Evolutionary conservation across 768 basidiomycete genomes (phyloP), one percentile per base, ranked within the genome.

Genomic region (Boletellus ananas): DNA sequence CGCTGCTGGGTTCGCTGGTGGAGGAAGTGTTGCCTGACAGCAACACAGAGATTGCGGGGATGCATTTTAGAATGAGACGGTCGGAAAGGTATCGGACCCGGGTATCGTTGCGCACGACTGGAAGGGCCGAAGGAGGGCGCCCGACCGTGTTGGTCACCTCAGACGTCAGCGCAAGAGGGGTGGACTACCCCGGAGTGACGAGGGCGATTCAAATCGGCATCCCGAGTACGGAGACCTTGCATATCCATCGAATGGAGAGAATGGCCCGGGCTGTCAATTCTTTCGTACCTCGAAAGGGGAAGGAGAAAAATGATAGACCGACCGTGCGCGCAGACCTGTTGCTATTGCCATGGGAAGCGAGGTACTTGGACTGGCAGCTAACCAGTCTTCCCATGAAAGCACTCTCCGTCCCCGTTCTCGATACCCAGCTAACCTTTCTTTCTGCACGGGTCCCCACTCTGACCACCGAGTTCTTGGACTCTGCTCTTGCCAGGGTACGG

Each of bases 161-260:
- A 1, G 93, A 95, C 57, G 84, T 95, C 6, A 93, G 90, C 25
- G 90, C 91, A 18, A 81, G 91, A 50, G 90, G 90, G 14, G 79
- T 94, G 39, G 90, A 95, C 66, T 95, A 94, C 64, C 91, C 91
- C 8, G 82, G 80, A 17, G 88, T 94, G 18, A 90, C 90, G 0
- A 83, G 93, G 34, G 87, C 94, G 53, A 87, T 98, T 56, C 96
- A 97, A 66, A 74, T 99, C 44, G 94, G 95, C 44, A 74, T 88
- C 7, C 94, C 95, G 2, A 64, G 70, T 6, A 74, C 70, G 1
- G 68, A 79, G 10, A 86, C 91, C 18, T 79, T 84, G 56, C 95
- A 96, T 64, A 74, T 93, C 43, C 90, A 94, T 58, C 86, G 94
- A 50, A 81, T 95, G 38, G 88, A 90, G 3, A 79, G 92, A 47